These are phyloP conservation scores for Taxawa tesnikishii DNA, from an alignment of 2,329 filamentous ascomycete species.

Conservation along the genomic window DNA sequence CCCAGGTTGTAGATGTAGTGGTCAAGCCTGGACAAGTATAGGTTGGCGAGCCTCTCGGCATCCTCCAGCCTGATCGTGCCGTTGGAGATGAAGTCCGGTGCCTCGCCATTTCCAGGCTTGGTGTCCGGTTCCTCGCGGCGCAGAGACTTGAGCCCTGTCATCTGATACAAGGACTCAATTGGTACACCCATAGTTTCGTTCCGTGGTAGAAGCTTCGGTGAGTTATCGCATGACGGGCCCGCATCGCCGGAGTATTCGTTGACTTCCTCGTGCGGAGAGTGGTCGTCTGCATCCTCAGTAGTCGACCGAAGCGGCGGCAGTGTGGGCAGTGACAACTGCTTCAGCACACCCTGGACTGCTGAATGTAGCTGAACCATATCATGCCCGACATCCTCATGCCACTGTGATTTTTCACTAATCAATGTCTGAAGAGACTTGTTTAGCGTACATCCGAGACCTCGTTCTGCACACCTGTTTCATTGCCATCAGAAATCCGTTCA, in stretches of 20 bases:
- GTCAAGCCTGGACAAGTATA: constrained; percentile 32
- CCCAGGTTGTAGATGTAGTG: constrained; percentile 36
- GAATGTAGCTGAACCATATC: constrained; percentile 20
- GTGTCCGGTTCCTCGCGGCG: too few relatives aligned
- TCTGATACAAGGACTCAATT: neutral
- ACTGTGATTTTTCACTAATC: constrained; percentile 30
- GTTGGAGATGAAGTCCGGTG: constrained; percentile 38
- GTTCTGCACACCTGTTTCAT: constrained; percentile 38
- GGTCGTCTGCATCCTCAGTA: constrained; percentile 9
- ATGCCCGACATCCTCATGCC: constrained; percentile 12
- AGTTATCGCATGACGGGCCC: constrained; percentile 19
- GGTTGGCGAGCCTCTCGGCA: constrained; percentile 27
- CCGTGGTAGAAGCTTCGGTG: constrained; percentile 17
- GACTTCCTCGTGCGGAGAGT: constrained; percentile 5
- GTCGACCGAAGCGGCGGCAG: constrained; percentile 23
- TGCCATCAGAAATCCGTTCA: constrained; percentile 35
- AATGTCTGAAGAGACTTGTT: constrained; percentile 37
- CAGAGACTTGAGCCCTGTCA: neutral
- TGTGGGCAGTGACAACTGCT: constrained; percentile 24
- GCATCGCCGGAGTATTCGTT: constrained; percentile 14
- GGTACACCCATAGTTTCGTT: too few relatives aligned
- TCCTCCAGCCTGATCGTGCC: constrained; percentile 32
- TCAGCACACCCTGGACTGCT: constrained; percentile 28
- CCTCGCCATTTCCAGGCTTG: constrained; percentile 24
- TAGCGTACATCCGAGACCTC: too few relatives aligned